A percentile compares a stretch with the other conserved stretches of the same genome.
phyloP scores from a whole-genome alignment of 495 filamentous ascomycete genomes.

The Hypoxylon lienhwacheense region DNA sequence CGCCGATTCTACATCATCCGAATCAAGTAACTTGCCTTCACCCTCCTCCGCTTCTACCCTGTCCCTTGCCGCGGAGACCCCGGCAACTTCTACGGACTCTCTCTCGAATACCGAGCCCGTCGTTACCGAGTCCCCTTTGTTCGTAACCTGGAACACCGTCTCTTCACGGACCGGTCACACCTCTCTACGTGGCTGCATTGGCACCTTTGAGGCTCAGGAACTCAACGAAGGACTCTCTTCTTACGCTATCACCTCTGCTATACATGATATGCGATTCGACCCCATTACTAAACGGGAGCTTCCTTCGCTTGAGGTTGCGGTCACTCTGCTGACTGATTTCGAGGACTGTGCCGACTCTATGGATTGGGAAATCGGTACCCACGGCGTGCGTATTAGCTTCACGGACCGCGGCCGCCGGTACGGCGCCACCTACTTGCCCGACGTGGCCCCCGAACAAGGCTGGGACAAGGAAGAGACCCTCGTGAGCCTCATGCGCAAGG shows the following conservation, averaged over 20 bases:
- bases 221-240: slow-evolving; percentile 70
- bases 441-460: slow-evolving; percentile 88
- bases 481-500: slow-evolving; percentile 89
- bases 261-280: slow-evolving; percentile 82
- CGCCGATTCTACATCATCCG: slow-evolving; percentile 36
- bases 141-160: slow-evolving; percentile 92
- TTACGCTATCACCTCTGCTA: slow-evolving; percentile 87
- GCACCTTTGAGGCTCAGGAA: slow-evolving; percentile 83
- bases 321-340: slow-evolving; percentile 77
- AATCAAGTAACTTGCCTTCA: slow-evolving; percentile 38
- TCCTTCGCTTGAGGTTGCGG: slow-evolving; percentile 64
- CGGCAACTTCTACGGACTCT: slow-evolving; percentile 34
- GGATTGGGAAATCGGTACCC: slow-evolving; percentile 83
- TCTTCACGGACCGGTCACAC: slow-evolving; percentile 57
- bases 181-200: slow-evolving; percentile 89
- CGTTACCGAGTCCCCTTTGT: slow-evolving; percentile 65
- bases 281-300: slow-evolving; percentile 72
- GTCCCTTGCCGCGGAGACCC: slow-evolving; percentile 37
- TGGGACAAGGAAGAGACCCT: slow-evolving; percentile 95
- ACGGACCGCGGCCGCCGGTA: slow-evolving; percentile 66
- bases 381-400: slow-evolving; percentile 82
- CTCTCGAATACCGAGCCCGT: slow-evolving; percentile 18
- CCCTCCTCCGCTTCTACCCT: slow-evolving; percentile 37
- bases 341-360: slow-evolving; percentile 70
- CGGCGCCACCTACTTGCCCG: slow-evolving; percentile 87